Base-by-base conservation (phyloP, 2,329 filamentous ascomycete species). In the Colletotrichum zoysiae region DNA sequence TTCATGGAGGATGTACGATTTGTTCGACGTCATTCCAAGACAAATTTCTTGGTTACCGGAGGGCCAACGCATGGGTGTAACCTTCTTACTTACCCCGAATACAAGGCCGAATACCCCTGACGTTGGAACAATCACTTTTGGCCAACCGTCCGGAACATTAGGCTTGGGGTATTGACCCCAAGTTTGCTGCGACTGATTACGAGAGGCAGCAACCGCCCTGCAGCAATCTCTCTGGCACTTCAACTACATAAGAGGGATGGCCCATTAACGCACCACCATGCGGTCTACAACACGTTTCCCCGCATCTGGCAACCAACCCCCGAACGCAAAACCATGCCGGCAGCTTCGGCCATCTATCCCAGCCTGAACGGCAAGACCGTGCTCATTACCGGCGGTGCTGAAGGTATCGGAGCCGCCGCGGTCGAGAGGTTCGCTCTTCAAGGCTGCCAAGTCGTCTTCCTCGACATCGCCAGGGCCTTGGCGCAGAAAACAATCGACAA, bases 361-460 rank as follows among this genome's bases (percentile, higher is more conserved):
- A 84, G 82, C 74, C 76, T 85, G 46, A 77, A 76, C 42, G 81
- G 74, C 76, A 80, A 81, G 73, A 80, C 76, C 2, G 82, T 86
- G 4, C 76, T 86, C 46, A 80, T 86, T 69, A 82, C 84, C 0
- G 85, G 85, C 46, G 85, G 83, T 2, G 84, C 84, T 42, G 81
- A 83, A 65, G 85, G 85, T 16, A 86, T 87, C 66, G 85, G 85
- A 46, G 82, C 83, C 1, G 76, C 81, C 1, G 80, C 81, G 11
- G 84, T 86, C 26, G 81, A 85, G 74, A 76, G 81, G 46, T 86
- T 86, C 74, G 81, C 81, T 65, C 76, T 78, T 2, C 84, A 86
- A 61, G 83, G 84, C n/a, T 79, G 80, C n/a, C 73, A 78, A 18
- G 84, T 86, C 58, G 74, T 85, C 42, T 83, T 86, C 74, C 75